Evolutionary conservation across 352 stramenopile genomes (phyloP).

Genomic region (Phytophthora idaei): DNA sequence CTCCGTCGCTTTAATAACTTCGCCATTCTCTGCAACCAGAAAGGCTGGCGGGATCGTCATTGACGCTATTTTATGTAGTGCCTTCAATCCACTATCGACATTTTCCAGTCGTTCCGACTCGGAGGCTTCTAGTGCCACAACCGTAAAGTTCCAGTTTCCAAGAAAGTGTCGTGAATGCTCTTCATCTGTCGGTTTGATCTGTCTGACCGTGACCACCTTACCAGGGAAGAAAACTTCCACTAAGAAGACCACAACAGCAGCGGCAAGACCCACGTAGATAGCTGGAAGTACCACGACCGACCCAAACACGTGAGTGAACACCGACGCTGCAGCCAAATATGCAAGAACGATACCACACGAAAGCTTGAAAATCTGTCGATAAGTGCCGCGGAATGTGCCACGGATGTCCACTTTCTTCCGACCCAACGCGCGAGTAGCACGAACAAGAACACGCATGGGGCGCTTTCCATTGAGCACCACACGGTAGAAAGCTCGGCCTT

Average conservation of each 20-base stretch:
- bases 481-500: conserved; percentile 56
- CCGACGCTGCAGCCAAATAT: conserved; percentile 52
- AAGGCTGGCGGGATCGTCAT: conserved; percentile 60
- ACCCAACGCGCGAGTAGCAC: conserved; percentile 29
- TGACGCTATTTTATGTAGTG: conserved; percentile 16
- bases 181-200: conserved; percentile 17
- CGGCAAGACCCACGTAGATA: conserved; percentile 51
- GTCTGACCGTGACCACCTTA: conserved; percentile 48
- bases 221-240: conserved; percentile 64
- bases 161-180: conserved; percentile 20
- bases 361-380: conserved; percentile 69
- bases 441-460: conserved; percentile 60
- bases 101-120: conserved; percentile 50
- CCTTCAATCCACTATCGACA: conserved; percentile 11
- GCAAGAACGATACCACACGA: conserved; percentile 61
- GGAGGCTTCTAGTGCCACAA: conserved; percentile 65
- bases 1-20: conserved; percentile 59
- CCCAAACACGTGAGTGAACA: conserved; percentile 58
- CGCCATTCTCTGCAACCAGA: conserved; percentile 70
- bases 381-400: conserved; percentile 61
- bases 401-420: conserved; percentile 42
- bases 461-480: conserved; percentile 59
- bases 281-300: conserved; percentile 59
- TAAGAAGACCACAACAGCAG: conserved; percentile 55
- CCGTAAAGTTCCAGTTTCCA: conserved; percentile 67